phyloP scores from a whole-genome alignment of 2,329 filamentous ascomycete species.

The Acarospora socialis region DNA sequence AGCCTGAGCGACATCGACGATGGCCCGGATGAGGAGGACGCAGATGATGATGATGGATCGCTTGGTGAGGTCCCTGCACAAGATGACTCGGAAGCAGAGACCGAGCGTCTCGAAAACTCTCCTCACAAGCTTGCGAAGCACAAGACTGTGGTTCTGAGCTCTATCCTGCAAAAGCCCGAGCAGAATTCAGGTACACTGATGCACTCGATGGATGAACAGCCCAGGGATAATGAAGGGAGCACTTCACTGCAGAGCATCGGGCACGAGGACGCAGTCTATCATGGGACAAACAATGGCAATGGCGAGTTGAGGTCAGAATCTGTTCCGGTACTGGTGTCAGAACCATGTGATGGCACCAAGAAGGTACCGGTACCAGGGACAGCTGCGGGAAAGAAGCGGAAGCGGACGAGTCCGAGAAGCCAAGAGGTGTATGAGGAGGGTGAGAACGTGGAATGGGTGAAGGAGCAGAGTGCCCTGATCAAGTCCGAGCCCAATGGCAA shows the following conservation, averaged over 20 bases:
- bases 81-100: constrained; percentile 75
- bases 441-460: constrained; percentile 27
- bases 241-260: too few species aligned
- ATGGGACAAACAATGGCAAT: constrained; percentile 22
- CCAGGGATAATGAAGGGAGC: too few species aligned
- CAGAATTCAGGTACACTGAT: constrained; percentile 34
- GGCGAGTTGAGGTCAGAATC: constrained; percentile 6
- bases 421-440: constrained; percentile 23
- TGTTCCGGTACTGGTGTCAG: background rate
- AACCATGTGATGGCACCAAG: too few species aligned
- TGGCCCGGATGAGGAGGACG: constrained; percentile 50
- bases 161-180: constrained; percentile 57
- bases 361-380: constrained; percentile 18
- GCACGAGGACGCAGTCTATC: too few species aligned
- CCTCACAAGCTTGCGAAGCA: constrained; percentile 50
- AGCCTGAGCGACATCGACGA: constrained; percentile 88
- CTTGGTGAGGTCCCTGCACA: constrained; percentile 45
- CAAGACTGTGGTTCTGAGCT: constrained; percentile 47
- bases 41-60: constrained; percentile 33
- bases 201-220: too few species aligned
- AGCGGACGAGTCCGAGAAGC: constrained; percentile 24
- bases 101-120: constrained; percentile 82
- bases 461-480: too few species aligned
- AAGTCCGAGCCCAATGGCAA: too few species aligned
- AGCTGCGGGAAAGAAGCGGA: constrained; percentile 26